Percentiles rank a stretch among this genome's conserved stretches.
Evolutionary conservation across 257 asterid species (phyloP).

Genomic region (Nicotiana tomentosiformis): DNA sequence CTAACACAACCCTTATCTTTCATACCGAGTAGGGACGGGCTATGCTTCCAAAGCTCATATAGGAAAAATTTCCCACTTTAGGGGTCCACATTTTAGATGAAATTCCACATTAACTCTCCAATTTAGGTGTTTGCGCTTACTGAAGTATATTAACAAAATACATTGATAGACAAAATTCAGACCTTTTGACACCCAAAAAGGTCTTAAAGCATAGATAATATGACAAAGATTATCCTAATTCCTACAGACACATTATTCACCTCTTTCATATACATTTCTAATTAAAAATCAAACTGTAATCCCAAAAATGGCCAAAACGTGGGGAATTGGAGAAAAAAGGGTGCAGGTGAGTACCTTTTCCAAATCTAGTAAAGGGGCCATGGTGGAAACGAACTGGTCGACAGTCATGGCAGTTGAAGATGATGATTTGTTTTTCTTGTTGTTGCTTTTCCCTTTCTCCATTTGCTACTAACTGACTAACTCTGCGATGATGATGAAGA

Average conservation of each 20-base stretch:
- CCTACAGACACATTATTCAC: background rate
- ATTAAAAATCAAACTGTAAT: background rate
- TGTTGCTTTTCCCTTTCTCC: conserved; percentile 49
- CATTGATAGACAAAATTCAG: background rate
- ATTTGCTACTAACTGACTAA: conserved; percentile 16
- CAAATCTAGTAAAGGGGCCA: conserved; percentile 88
- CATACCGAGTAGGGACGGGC: background rate
- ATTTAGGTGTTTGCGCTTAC: background rate
- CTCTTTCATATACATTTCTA: background rate
- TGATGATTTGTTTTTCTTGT: conserved; percentile 7
- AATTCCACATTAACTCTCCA: background rate
- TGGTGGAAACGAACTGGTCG: conserved; percentile 81
- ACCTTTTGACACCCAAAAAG: background rate
- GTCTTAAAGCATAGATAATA: background rate
- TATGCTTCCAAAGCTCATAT: background rate
- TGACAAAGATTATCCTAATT: background rate
- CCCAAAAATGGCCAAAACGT: background rate
- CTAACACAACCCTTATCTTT: background rate
- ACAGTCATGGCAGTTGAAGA: conserved; percentile 41
- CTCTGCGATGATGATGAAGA: background rate
- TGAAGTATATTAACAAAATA: background rate
- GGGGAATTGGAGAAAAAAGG: background rate
- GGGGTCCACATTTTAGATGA: background rate
- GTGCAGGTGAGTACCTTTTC: conserved; percentile 48
- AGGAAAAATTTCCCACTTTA: background rate